Conservation (phyloP, 495 filamentous ascomycete genomes). For the Endocarpon pusillum region DNA sequence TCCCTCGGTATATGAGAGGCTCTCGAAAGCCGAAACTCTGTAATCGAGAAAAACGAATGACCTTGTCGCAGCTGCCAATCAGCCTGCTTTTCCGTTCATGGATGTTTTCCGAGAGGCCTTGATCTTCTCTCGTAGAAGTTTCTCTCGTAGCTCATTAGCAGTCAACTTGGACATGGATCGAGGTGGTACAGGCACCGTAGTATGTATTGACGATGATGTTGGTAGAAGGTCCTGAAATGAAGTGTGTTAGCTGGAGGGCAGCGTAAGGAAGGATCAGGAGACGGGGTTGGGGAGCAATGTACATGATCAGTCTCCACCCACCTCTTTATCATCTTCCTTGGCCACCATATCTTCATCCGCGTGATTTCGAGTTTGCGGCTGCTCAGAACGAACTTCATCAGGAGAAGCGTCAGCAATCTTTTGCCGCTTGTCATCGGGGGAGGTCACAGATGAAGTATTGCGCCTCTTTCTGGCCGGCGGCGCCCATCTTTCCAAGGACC, state of each 20-base stretch:
- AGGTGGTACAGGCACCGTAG: conserved; percentile 23
- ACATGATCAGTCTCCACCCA: conserved; percentile 26
- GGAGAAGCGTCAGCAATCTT: conserved; percentile 45
- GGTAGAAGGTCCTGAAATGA: too few species aligned
- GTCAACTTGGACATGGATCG: too few species aligned
- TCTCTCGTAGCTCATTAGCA: conserved; percentile 45
- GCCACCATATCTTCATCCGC: conserved; percentile 13
- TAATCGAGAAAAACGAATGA: too few species aligned
- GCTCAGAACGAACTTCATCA: conserved; percentile 29
- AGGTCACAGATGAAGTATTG: conserved; percentile 35
- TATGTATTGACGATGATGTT: too few species aligned
- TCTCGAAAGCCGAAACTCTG: too few species aligned
- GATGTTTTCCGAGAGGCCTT: conserved; percentile 29
- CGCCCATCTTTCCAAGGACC: conserved; percentile 34
- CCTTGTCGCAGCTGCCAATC: too few species aligned
- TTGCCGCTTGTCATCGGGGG: conserved; percentile 30
- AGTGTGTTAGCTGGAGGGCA: conserved; percentile 1
- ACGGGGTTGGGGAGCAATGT: conserved; percentile 7
- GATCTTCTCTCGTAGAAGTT: conserved; percentile 48
- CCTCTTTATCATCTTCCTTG: conserved; percentile 27
- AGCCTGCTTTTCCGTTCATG: conserved; percentile 16
- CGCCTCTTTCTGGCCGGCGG: conserved; percentile 30
- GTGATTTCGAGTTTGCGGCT: conserved; percentile 12
- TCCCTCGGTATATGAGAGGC: too few species aligned
- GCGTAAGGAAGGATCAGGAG: background rate